Percentiles rank a stretch among this genome's conserved stretches.
phyloP scores from a whole-genome alignment of 148 eudicot genomes.

The Rhododendron williamsianum region DNA sequence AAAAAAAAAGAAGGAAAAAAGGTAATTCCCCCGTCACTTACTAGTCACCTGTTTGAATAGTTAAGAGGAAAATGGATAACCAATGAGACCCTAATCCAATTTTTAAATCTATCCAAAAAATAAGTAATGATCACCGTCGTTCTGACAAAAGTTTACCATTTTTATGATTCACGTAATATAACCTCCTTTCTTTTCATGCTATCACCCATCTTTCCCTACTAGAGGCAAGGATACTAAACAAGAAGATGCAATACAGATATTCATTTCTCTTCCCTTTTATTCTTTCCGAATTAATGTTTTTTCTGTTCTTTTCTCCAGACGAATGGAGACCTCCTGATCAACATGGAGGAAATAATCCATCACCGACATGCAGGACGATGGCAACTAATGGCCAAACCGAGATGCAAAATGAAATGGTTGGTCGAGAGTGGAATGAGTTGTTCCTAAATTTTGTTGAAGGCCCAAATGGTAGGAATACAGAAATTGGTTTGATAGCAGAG shows the following conservation, averaged over 20 bases:
- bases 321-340: neutral
- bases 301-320: neutral
- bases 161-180: neutral
- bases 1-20: slow-evolving; percentile 14
- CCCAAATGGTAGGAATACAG: neutral
- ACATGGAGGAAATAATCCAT: neutral
- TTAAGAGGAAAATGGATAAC: neutral
- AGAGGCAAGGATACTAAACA: neutral
- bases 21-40: neutral
- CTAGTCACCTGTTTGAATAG: neutral
- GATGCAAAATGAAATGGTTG: no score
- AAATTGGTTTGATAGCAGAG: no score
- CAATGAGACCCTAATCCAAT: neutral
- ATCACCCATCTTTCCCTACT: neutral
- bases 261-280: neutral
- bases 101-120: neutral
- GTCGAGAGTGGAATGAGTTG: no score
- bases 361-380: neutral
- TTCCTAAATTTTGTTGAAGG: no score
- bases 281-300: neutral
- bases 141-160: neutral
- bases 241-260: no score
- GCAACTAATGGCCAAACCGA: no score
- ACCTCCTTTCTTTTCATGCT: neutral
- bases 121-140: neutral